Evolutionary conservation across 208 protist species (phyloP), one percentile per base, ranked within the genome.

Genomic region (Porcisia hertigi): DNA sequence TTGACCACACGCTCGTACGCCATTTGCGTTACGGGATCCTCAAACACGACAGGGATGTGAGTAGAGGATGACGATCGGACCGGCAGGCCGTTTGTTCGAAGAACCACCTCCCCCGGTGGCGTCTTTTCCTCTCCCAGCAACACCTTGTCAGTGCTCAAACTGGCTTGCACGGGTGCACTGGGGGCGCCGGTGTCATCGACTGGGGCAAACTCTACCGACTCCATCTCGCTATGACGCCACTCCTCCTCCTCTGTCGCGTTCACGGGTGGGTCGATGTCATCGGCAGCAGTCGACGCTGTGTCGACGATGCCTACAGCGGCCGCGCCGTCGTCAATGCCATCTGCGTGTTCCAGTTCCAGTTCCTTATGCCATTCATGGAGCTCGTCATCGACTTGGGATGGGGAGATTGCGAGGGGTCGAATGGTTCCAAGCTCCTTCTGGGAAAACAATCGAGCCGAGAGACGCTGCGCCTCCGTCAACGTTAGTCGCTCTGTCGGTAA

Each of bases 401-500:
- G 93, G 25, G 88, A 64, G n/a, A 95, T 86, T 16, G 86, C 39
- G 0, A 97, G 74, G 0, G 87, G 85, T 2, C 91, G 89, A 25
- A 97, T 89, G 0, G 91, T 93, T 60, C 82, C 70, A 20, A 97
- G 81, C 82, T 97, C 90, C 59, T 83, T 82, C 73, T 94, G 91
- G 12, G 88, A 89, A 53, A 96, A 85, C 18, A 97, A 77, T 30
- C 93, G 88, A 59, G 92, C 86, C 2, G 90, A 94, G n/a, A 96
- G 75, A 45, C 82, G 73, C 47, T 86, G 83, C 60, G 93, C 89
- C 77, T 97, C 91, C 9, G 91, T 92, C 53, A 92, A 72, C 8
- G 90, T 97, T 41, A 97, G 87, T 47, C 90, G 86, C 77, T 94
- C 91, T 23, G 89, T 95, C 8, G 91, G 91, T 53, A 97, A 55